Conservation (phyloP, 164 flowering plant genomes). For the Liquidambar formosana region DNA sequence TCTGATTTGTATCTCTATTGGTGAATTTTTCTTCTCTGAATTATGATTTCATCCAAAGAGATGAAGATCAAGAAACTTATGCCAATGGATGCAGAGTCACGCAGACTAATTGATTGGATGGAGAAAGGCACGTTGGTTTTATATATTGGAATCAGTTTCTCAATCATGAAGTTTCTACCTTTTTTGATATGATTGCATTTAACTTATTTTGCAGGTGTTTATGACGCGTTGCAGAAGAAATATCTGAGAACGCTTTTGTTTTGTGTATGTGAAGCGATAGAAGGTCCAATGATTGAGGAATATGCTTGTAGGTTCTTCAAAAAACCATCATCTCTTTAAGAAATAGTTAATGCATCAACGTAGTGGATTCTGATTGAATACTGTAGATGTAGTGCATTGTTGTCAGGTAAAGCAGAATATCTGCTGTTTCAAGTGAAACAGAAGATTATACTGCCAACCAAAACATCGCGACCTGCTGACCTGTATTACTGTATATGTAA, state of each 20-base stretch:
- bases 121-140: conserved; percentile 62
- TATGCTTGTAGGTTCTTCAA: conserved; percentile 65
- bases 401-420: too few species aligned
- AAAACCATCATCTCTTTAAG: not conserved
- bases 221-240: conserved; percentile 88
- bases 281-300: conserved; percentile 92
- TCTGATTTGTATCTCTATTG: not conserved
- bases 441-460: too few species aligned
- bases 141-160: not conserved
- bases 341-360: not conserved
- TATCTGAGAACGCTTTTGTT: conserved; percentile 85
- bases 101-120: conserved; percentile 96
- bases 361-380: not conserved
- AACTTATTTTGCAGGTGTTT: conserved; percentile 58
- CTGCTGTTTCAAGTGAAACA: too few species aligned
- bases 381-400: too few species aligned
- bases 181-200: not conserved
- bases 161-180: not conserved
- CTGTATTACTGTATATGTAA: too few species aligned
- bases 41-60: conserved; percentile 38
- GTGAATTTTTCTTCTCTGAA: not conserved
- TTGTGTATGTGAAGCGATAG: conserved; percentile 76
- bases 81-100: conserved; percentile 94
- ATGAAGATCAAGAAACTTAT: conserved; percentile 95
- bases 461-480: too few species aligned